Evolutionary conservation across 805 yeast species (phyloP).

Genomic region (Danielia oregonensis): DNA sequence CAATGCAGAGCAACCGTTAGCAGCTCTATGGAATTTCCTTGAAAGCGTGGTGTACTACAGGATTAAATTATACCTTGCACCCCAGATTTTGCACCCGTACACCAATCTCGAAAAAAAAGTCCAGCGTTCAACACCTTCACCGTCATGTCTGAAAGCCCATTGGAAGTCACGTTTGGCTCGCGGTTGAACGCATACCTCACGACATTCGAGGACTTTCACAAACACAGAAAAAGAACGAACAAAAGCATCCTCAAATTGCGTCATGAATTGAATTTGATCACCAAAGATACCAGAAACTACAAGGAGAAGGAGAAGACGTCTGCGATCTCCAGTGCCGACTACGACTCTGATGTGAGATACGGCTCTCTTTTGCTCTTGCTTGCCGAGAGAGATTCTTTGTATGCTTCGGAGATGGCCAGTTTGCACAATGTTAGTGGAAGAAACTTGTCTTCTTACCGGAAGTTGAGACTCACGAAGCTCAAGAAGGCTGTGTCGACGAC

Average conservation of each 20-base stretch:
- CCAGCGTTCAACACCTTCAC: too few relatives aligned
- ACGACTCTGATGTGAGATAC: conserved; percentile 46
- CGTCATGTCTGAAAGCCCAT: conserved; percentile 12
- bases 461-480: conserved; percentile 55
- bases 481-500: conserved; percentile 55
- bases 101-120: conserved; percentile 2
- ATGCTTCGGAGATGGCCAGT: conserved; percentile 60
- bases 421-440: conserved; percentile 52
- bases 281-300: conserved; percentile 65
- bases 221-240: conserved; percentile 61
- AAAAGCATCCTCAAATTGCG: conserved; percentile 62
- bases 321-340: conserved; percentile 45
- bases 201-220: conserved; percentile 65
- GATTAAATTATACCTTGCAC: too few relatives aligned
- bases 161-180: conserved; percentile 42
- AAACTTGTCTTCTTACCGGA: conserved; percentile 43
- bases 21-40: too few relatives aligned
- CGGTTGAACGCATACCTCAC: conserved; percentile 62
- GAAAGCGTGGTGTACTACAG: too few relatives aligned
- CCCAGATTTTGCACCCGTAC: conserved; percentile 7
- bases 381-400: conserved; percentile 76
- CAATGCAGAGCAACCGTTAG: too few relatives aligned
- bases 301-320: conserved; percentile 44
- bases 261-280: conserved; percentile 57
- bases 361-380: conserved; percentile 59